Evolutionary conservation across 805 yeast species (phyloP).

Genomic region (Wickerhamomyces subpelliculosus): DNA sequence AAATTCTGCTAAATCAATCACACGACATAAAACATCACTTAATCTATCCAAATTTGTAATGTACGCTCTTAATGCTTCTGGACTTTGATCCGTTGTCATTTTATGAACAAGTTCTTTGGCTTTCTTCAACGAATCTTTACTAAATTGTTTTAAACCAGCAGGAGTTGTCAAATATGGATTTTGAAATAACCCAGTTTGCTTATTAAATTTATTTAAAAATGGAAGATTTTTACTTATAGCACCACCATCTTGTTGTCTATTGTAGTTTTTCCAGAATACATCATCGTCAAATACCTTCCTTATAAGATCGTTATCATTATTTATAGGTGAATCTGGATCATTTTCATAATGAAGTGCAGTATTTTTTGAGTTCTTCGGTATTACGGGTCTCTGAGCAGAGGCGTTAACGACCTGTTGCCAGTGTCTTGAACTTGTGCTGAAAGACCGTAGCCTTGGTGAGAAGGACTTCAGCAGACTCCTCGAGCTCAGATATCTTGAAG

Average conservation of each 20-base stretch:
- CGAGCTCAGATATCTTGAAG: not conserved
- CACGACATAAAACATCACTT: slow-evolving; percentile 85
- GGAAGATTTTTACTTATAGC: slow-evolving; percentile 1
- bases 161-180: slow-evolving; percentile 69
- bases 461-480: not conserved
- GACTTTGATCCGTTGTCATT: slow-evolving; percentile 43
- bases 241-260: slow-evolving; percentile 18
- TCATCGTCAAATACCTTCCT: slow-evolving; percentile 56
- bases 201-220: slow-evolving; percentile 6
- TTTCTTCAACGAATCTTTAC: slow-evolving; percentile 51
- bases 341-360: not conserved
- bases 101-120: slow-evolving; percentile 57
- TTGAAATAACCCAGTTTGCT: slow-evolving; percentile 61
- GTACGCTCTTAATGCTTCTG: slow-evolving; percentile 39
- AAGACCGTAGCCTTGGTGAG: not conserved
- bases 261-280: slow-evolving; percentile 47
- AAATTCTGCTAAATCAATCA: slow-evolving; percentile 90
- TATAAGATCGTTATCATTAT: slow-evolving; percentile 24
- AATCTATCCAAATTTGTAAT: slow-evolving; percentile 71
- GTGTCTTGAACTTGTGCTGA: too few species aligned
- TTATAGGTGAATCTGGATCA: slow-evolving; percentile 6
- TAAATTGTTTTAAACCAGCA: slow-evolving; percentile 61
- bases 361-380: not conserved
- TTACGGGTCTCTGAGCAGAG: not conserved
- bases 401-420: not conserved